Base-by-base conservation (phyloP, 441 rosid genomes). In the Hura crepitans region DNA sequence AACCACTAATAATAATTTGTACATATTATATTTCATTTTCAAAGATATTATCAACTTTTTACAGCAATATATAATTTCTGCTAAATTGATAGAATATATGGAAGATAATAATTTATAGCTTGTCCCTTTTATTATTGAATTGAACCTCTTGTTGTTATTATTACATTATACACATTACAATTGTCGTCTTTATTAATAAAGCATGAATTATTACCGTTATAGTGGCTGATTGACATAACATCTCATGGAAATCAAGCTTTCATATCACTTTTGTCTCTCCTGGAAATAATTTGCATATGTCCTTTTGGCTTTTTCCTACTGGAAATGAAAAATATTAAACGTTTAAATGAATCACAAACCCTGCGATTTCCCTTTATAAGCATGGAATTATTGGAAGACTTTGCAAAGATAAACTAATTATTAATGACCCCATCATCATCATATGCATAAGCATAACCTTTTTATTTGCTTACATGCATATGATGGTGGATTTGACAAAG, bases 401-500 rank as follows among this genome's bases (percentile, higher is more conserved):
- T 22, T n/a, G 17, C 14, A 55, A 22, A 11, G 28, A 22, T 23
- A 25, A 0, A 11, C 28, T 25, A 23, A 22, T n/a, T 58, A 60
- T 17, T 60, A 18, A 8, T 11, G 12, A 2, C 22, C 37, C 37
- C 22, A 57, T 37, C 47, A 14, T 57, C 27, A 5, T 15, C 6
- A 15, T 14, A 0, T 55, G 17, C 18, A 28, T 56, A 57, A 28
- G 12, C 62, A 57, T 30, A 56, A n/a, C 46, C 5, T 63, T 23
- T 62, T 6, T 10, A 57, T 9, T 56, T 39, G 23, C 22, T 25
- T 7, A 56, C 20, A 31, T 45, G 37, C 61, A 4, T 18, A 35
- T 74, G 11, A 69, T 66, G 17, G 35, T 27, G 74, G 58, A 74
- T 39, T 71, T 78, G 71, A 68, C 57, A 66, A 55, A 54, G 66